phyloP scores from a whole-genome alignment of 2,329 filamentous ascomycete species.

The Aspergillus phoenicis region DNA sequence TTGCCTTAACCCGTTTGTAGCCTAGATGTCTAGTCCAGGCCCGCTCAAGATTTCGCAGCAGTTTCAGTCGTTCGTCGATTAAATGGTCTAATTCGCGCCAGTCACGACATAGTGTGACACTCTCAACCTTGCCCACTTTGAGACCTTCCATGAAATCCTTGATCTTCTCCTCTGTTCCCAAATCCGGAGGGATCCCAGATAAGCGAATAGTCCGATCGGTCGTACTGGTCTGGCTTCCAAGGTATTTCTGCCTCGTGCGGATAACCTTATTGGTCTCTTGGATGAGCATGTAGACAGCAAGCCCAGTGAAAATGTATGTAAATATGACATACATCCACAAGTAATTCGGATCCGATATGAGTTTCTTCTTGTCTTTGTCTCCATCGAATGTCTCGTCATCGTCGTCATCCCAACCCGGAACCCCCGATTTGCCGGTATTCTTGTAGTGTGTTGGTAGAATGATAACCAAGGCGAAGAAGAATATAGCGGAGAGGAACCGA shows the following conservation, averaged over 20 bases:
- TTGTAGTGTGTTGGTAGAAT: slow-evolving; percentile 83
- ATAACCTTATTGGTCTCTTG: slow-evolving; percentile 84
- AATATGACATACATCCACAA: slow-evolving; percentile 95
- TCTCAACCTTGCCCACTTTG: slow-evolving; percentile 86
- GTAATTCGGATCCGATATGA: slow-evolving; percentile 55
- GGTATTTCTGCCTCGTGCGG: slow-evolving; percentile 80
- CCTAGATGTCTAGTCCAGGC: slow-evolving; percentile 79
- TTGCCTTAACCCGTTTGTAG: slow-evolving; percentile 54
- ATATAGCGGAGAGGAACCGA: slow-evolving; percentile 75
- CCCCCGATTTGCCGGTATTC: slow-evolving; percentile 54
- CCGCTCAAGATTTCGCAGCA: slow-evolving; percentile 75
- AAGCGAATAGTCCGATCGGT: slow-evolving; percentile 92
- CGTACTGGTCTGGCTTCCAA: slow-evolving; percentile 91
- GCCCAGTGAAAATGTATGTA: slow-evolving; percentile 83
- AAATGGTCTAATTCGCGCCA: slow-evolving; percentile 81
- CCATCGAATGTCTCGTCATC: slow-evolving; percentile 34
- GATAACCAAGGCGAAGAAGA: slow-evolving; percentile 78
- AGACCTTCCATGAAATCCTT: slow-evolving; percentile 85
- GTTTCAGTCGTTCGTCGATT: slow-evolving; percentile 65
- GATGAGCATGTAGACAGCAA: slow-evolving; percentile 82
- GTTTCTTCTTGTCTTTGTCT: slow-evolving; percentile 36
- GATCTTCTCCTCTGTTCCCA: slow-evolving; percentile 80
- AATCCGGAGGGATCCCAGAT: slow-evolving; percentile 78
- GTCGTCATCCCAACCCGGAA: slow-evolving; percentile 43
- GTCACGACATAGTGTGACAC: slow-evolving; percentile 79